phyloP scores from a whole-genome alignment of 441 rosid genomes.

The Erodium moschatum region DNA sequence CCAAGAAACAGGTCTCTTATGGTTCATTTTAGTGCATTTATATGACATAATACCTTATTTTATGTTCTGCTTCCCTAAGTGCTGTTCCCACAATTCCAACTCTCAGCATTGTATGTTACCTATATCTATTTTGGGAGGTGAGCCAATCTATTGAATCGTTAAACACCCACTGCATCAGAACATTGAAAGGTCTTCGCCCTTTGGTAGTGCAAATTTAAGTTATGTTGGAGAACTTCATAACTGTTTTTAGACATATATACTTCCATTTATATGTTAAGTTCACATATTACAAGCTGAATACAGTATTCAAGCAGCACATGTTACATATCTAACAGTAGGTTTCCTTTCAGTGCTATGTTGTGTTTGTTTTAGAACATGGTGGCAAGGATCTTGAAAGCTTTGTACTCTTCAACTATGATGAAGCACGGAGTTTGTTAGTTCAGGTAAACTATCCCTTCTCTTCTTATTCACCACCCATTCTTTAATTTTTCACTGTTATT shows the following conservation, averaged over 20 bases:
- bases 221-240: not conserved
- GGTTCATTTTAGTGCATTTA: slow-evolving; percentile 13
- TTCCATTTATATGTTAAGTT: not conserved
- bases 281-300: not conserved
- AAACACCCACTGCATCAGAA: not conserved
- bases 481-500: slow-evolving; percentile 2
- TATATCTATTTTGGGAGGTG: not conserved
- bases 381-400: slow-evolving; percentile 95
- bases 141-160: not conserved
- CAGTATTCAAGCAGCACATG: not conserved
- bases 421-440: slow-evolving; percentile 66
- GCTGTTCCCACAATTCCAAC: not conserved
- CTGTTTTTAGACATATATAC: not conserved
- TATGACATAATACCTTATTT: not conserved
- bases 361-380: slow-evolving; percentile 85
- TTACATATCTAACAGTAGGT: slow-evolving; percentile 13
- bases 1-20: slow-evolving; percentile 61
- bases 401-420: slow-evolving; percentile 64
- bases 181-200: not conserved
- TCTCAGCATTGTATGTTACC: not conserved
- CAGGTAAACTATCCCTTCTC: slow-evolving; percentile 42
- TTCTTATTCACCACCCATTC: not conserved
- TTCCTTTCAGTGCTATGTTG: slow-evolving; percentile 60
- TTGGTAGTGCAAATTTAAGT: not conserved
- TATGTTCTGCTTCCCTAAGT: slow-evolving; percentile 3